Evolutionary conservation across 2,329 filamentous ascomycete species (phyloP).

Genomic region (Calonectria ilicicola): DNA sequence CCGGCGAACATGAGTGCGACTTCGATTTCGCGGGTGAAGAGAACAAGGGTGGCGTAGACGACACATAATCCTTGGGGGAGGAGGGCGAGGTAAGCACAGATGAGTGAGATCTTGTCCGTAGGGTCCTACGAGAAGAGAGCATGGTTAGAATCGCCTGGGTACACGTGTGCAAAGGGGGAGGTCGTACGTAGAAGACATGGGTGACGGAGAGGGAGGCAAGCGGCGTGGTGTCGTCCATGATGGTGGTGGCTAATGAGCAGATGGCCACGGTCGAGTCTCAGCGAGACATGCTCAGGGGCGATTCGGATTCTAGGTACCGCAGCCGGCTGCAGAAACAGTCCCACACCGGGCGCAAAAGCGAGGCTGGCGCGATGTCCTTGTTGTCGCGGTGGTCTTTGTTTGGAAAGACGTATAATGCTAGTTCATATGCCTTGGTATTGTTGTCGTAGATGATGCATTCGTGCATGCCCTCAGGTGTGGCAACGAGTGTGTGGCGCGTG

Average conservation of each 20-base stretch:
- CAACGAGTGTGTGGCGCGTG: background rate
- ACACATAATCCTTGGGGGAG: conserved; percentile 92
- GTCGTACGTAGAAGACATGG: conserved; percentile 91
- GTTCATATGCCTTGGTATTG: background rate
- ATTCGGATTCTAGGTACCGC: background rate
- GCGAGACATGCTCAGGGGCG: conserved; percentile 15
- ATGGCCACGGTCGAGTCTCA: background rate
- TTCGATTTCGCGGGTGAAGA: conserved; percentile 91
- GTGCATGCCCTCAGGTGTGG: background rate
- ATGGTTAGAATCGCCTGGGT: conserved; percentile 13
- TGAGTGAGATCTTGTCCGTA: conserved; percentile 82
- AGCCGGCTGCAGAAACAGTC: background rate
- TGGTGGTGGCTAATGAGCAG: conserved; percentile 12
- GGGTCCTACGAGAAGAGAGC: conserved; percentile 75
- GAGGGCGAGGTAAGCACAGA: conserved; percentile 94
- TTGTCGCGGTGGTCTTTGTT: background rate
- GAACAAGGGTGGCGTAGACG: conserved; percentile 89
- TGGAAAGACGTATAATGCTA: background rate
- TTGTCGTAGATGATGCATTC: background rate
- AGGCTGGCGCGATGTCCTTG: conserved; percentile 4
- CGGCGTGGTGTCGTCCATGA: conserved; percentile 56
- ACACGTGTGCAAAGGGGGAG: background rate
- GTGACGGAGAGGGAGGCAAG: conserved; percentile 93
- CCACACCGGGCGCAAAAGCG: conserved; percentile 8
- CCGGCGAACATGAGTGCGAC: conserved; percentile 91